Evolutionary conservation across 2,329 filamentous ascomycete genomes (phyloP).

Genomic region (Fusarium sp.): DNA sequence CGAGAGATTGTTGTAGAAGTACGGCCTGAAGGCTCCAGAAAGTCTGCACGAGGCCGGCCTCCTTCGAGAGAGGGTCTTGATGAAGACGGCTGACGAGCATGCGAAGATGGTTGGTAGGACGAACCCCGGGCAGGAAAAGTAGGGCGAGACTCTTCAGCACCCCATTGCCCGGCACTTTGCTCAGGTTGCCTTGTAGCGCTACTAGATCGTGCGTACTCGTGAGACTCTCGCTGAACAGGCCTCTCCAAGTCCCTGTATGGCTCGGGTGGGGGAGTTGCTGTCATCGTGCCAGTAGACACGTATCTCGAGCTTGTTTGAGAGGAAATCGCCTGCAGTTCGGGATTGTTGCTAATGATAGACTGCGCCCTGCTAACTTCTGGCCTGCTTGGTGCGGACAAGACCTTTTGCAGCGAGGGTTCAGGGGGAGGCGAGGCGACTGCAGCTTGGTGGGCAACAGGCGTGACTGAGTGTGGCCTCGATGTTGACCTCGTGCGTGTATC

Average conservation of each 20-base stretch:
- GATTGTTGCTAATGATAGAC: slow-evolving; percentile 72
- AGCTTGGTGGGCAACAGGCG: slow-evolving; percentile 43
- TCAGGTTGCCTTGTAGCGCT: slow-evolving; percentile 46
- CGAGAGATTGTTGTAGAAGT: slow-evolving; percentile 57
- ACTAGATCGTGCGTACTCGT: slow-evolving; percentile 44
- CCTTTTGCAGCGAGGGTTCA: slow-evolving; percentile 52
- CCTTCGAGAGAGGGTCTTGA: slow-evolving; percentile 46
- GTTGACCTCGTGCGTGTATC: slow-evolving; percentile 34
- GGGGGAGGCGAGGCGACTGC: slow-evolving; percentile 43
- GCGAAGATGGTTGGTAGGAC: slow-evolving; percentile 44
- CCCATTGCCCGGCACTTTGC: slow-evolving; percentile 22
- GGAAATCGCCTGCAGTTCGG: slow-evolving; percentile 70
- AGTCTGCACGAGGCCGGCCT: slow-evolving; percentile 43
- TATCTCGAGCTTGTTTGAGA: slow-evolving; percentile 56
- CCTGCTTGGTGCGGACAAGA: slow-evolving; percentile 56
- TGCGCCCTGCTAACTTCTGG: slow-evolving; percentile 70
- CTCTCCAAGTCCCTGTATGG: slow-evolving; percentile 42
- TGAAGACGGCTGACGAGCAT: slow-evolving; percentile 43
- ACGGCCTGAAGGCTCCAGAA: slow-evolving; percentile 40
- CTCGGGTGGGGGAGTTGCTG: slow-evolving; percentile 68
- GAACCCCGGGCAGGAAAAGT: slow-evolving; percentile 35
- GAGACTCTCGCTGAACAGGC: slow-evolving; percentile 33
- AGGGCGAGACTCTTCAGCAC: slow-evolving; percentile 37
- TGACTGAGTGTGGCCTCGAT: slow-evolving; percentile 49
- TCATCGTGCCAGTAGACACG: slow-evolving; percentile 82